These are phyloP conservation scores for Porphyrellus cyaneotinctus DNA, from an alignment of 768 basidiomycete species.

Conservation along the genomic window DNA sequence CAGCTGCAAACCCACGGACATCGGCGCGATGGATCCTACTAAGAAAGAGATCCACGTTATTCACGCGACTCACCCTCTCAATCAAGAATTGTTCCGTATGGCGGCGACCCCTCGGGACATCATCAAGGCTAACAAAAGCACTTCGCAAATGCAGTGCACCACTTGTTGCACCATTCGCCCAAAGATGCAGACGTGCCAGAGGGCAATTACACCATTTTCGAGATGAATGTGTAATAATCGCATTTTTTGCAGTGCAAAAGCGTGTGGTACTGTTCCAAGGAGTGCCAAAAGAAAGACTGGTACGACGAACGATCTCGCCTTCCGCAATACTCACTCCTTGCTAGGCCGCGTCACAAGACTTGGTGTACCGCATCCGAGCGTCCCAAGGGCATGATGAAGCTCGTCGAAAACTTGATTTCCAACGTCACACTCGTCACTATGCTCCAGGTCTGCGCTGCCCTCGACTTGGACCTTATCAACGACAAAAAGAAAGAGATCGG, in stretches of 20 bases:
- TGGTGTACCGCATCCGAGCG: conserved; percentile 10
- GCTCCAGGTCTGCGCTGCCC: conserved; percentile 12
- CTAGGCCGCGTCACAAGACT: conserved; percentile 13
- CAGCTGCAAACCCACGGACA: too few relatives aligned
- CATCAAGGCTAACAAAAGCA: conserved; percentile 6
- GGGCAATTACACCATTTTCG: not conserved
- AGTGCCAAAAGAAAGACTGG: conserved; percentile 21
- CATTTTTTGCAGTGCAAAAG: conserved; percentile 13
- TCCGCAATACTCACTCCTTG: not conserved
- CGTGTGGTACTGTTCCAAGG: conserved; percentile 21
- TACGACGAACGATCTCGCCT: not conserved
- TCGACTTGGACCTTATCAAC: conserved; percentile 10
- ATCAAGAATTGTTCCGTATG: conserved; percentile 1
- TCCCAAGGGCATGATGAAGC: conserved; percentile 13
- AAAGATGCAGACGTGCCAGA: conserved; percentile 12
- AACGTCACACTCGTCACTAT: conserved; percentile 4
- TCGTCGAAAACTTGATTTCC: conserved; percentile 7
- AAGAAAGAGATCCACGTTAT: conserved; percentile 3
- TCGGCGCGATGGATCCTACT: not conserved
- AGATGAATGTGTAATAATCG: not conserved
- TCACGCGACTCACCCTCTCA: conserved; percentile 12
- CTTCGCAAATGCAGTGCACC: conserved; percentile 9
- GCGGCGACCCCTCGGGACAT: conserved; percentile 8
- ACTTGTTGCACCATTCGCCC: conserved; percentile 8
- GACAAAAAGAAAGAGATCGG: conserved; percentile 10